Base-by-base conservation (phyloP, 75 land plant genomes). In the Pinus taeda region DNA sequence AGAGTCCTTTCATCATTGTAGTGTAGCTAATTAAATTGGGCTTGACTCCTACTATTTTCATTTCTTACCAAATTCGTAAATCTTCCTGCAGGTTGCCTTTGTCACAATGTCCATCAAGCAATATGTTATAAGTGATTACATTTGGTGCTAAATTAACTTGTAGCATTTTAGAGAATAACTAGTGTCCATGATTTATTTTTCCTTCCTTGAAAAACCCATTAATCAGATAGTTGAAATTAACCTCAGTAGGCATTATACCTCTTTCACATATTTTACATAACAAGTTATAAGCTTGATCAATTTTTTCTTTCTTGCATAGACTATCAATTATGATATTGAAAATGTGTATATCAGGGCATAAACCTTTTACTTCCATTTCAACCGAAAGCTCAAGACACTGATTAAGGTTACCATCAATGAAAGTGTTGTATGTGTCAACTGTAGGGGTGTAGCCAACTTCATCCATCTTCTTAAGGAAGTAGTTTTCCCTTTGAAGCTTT, bases 191-290 rank as follows among this genome's bases (percentile, higher is more conserved):
- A 13, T 60, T 74, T 22, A 73, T 71, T 57, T 84, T 84, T 26
- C 87, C 86, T 78, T 82, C 89, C 73, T 82, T 80, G 14, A 82
- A 83, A 39, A 87, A 73, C 17, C 83, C 82, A 73, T 78, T 90
- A 3, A 90, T 81, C 59, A 90, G 74, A 49, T 86, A 82, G 76
- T 85, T 87, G 36, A 80, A 88, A 59, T 83, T 83, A 55, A 80
- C 78, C 77, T 83, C 82, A 78, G 85, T 80, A 4, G 85, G 89
- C 60, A 71, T 21, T 63, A 83, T 33, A 45, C 71, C 82, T 57
- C 53, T 69, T 58, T 71, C 79, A 73, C 83, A 81, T 85, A 88
- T 85, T 37, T 80, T 82, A 39, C 60, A 79, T 58, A 90, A 30
- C 33, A 85, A 9, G 45, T 78, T 72, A 74, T 81, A 90, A 81